These are phyloP conservation scores for Colletotrichum orchidophilum DNA, from an alignment of 2,329 filamentous ascomycete species.

Conservation along the genomic window DNA sequence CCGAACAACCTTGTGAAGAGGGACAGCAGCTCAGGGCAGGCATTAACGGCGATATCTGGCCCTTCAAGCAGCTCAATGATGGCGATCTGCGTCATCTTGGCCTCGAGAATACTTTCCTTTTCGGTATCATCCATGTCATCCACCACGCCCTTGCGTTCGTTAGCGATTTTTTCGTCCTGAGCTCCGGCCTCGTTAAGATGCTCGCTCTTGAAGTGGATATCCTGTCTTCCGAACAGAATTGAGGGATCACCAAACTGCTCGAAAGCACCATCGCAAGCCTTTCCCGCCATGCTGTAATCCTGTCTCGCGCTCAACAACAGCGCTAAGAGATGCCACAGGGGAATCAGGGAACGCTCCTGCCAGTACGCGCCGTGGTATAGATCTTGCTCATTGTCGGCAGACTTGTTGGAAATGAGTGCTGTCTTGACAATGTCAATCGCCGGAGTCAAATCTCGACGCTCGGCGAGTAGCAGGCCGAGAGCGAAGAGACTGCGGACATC, in stretches of 20 bases:
- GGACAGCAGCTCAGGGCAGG: conserved; percentile 83
- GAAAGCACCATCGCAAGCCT: conserved; percentile 89
- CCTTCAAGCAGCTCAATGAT: conserved; percentile 87
- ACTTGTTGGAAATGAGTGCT: conserved; percentile 71
- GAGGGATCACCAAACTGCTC: conserved; percentile 83
- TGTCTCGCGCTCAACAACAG: conserved; percentile 87
- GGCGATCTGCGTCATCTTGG: conserved; percentile 93
- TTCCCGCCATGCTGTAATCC: conserved; percentile 81
- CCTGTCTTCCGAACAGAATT: conserved; percentile 73
- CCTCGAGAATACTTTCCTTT: conserved; percentile 87
- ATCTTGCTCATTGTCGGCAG: conserved; percentile 53
- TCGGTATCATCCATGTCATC: conserved; percentile 86
- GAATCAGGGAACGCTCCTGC: conserved; percentile 74
- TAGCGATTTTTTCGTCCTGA: conserved; percentile 44
- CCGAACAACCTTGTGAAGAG: conserved; percentile 87
- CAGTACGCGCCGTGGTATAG: conserved; percentile 60
- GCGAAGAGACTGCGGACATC: conserved; percentile 84
- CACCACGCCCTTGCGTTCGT: conserved; percentile 61
- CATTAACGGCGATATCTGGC: conserved; percentile 85
- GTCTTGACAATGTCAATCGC: conserved; percentile 86
- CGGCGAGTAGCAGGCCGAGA: conserved; percentile 85
- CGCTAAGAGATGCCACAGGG: conserved; percentile 91
- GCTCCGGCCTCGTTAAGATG: conserved; percentile 66
- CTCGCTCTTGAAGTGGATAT: conserved; percentile 69
- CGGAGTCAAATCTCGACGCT: conserved; percentile 80